Conservation (phyloP, 768 basidiomycete genomes). For the Trametes maxima region DNA sequence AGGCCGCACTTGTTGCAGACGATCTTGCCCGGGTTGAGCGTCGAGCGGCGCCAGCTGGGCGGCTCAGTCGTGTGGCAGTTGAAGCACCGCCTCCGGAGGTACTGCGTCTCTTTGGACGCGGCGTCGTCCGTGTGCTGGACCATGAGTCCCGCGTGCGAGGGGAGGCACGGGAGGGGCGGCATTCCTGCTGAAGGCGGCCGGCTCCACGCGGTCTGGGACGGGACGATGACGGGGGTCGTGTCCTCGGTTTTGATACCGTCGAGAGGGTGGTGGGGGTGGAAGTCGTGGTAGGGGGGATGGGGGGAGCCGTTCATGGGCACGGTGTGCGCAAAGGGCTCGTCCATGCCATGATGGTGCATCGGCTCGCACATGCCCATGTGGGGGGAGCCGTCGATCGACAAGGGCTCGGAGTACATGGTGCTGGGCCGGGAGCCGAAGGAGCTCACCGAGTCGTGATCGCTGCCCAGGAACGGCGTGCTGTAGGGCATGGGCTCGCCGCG, state of each 20-base stretch:
- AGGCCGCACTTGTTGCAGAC: conserved; percentile 94
- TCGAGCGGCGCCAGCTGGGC: conserved; percentile 84
- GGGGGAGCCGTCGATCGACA: conserved; percentile 41
- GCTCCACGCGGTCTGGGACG: conserved; percentile 61
- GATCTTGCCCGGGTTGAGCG: conserved; percentile 89
- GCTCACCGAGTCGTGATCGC: conserved; percentile 42
- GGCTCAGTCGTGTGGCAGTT: conserved; percentile 93
- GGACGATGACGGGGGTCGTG: conserved; percentile 57
- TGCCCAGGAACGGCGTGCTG: conserved; percentile 48
- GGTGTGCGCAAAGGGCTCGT: conserved; percentile 36
- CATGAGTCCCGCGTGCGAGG: conserved; percentile 53
- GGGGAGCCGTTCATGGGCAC: conserved; percentile 39
- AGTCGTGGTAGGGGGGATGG: conserved; percentile 51
- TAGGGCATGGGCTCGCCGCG: conserved; percentile 45
- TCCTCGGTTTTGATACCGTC: conserved; percentile 71
- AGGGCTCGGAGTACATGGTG: conserved; percentile 44
- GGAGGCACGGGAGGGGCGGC: conserved; percentile 42
- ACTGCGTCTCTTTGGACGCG: conserved; percentile 88
- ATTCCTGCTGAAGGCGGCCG: conserved; percentile 37
- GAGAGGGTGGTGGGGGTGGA: conserved; percentile 44
- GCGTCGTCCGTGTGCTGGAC: conserved; percentile 92
- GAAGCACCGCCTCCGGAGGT: conserved; percentile 84
- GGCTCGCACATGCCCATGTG: conserved; percentile 44
- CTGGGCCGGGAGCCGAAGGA: conserved; percentile 38
- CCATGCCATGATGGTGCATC: conserved; percentile 28